Evolutionary conservation across 805 yeast species (phyloP).

Genomic region (Starmerella riodocensis): DNA sequence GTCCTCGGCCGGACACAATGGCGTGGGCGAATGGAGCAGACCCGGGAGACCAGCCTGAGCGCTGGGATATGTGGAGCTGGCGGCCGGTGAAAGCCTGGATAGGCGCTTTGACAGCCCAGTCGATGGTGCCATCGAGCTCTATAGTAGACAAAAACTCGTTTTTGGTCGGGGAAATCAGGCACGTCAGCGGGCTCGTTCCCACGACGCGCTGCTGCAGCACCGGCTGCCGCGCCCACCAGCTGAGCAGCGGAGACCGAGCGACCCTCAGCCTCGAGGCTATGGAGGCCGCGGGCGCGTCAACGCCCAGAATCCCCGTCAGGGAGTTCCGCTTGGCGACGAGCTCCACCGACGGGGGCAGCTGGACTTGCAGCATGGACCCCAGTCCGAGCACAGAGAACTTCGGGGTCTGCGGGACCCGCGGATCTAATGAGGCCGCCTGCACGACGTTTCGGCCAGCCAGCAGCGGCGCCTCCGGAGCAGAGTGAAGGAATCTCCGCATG

Average conservation of each 20-base stretch:
- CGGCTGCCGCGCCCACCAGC: slow-evolving; percentile 20
- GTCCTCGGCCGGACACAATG: slow-evolving; percentile 34
- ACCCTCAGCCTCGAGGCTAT: slow-evolving; percentile 15
- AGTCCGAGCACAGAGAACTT: slow-evolving; percentile 40
- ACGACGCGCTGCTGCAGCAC: slow-evolving; percentile 18
- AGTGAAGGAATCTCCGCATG: slow-evolving; percentile 17
- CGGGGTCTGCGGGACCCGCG: slow-evolving; percentile 16
- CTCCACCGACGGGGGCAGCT: slow-evolving; percentile 38
- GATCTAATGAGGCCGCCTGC: slow-evolving; percentile 18
- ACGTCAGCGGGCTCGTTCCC: slow-evolving; percentile 18
- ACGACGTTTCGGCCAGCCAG: slow-evolving; percentile 16
- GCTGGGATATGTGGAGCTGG: slow-evolving; percentile 23
- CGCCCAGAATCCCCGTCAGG: slow-evolving; percentile 19
- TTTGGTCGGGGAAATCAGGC: slow-evolving; percentile 14
- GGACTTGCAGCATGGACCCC: slow-evolving; percentile 79
- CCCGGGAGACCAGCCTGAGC: slow-evolving; percentile 16
- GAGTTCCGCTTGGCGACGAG: slow-evolving; percentile 17
- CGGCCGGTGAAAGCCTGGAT: slow-evolving; percentile 37
- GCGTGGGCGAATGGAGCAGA: slow-evolving; percentile 26
- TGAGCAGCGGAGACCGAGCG: slow-evolving; percentile 12
- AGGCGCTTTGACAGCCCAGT: slow-evolving; percentile 34
- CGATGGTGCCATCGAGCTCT: slow-evolving; percentile 29
- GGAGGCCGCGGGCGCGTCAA: slow-evolving; percentile 6
- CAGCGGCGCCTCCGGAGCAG: slow-evolving; percentile 19
- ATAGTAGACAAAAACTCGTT: slow-evolving; percentile 26